These are phyloP conservation scores for Manihot esculenta DNA, from an alignment of 441 rosid species.

Conservation along the genomic window DNA sequence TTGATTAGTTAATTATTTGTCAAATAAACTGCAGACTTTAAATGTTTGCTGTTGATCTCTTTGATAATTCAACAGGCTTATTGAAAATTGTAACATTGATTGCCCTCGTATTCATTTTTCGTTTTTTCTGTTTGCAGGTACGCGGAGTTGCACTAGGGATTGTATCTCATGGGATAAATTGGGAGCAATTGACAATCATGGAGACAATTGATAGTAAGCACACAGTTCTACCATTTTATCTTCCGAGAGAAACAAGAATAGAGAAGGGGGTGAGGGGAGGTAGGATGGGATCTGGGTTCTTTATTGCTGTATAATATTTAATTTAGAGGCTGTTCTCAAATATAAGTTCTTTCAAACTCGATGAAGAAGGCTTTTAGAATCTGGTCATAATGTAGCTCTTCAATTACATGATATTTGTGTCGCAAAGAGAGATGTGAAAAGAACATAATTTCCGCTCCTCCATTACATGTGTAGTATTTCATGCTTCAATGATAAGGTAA, in stretches of 20 bases:
- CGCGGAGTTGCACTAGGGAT: constrained; percentile 82
- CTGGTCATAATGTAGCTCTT: background rate
- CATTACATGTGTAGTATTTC: background rate
- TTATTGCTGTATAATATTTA: background rate
- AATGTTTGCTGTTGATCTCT: too few relatives aligned
- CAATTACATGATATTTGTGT: background rate
- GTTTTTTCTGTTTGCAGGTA: constrained; percentile 48
- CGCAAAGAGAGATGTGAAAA: background rate
- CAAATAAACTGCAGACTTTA: background rate
- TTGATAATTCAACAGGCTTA: constrained; percentile 1
- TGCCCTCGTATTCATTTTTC: background rate
- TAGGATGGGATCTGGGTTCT: background rate
- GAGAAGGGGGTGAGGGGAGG: background rate
- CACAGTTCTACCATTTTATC: background rate
- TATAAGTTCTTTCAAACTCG: too few relatives aligned
- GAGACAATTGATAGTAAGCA: constrained; percentile 84
- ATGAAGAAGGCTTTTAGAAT: background rate
- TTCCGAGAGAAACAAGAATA: background rate
- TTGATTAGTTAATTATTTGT: constrained; percentile 5
- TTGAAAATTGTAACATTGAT: background rate
- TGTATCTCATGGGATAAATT: constrained; percentile 86
- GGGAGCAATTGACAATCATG: constrained; percentile 72
- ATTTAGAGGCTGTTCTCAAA: background rate
- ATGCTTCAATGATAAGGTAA: too few relatives aligned
- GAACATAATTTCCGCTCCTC: background rate